A percentile compares a stretch with the other conserved stretches of the same genome.
These are phyloP conservation scores for Claviceps pazoutovae DNA, from an alignment of 2,329 filamentous ascomycete species.

Conservation along the genomic window DNA sequence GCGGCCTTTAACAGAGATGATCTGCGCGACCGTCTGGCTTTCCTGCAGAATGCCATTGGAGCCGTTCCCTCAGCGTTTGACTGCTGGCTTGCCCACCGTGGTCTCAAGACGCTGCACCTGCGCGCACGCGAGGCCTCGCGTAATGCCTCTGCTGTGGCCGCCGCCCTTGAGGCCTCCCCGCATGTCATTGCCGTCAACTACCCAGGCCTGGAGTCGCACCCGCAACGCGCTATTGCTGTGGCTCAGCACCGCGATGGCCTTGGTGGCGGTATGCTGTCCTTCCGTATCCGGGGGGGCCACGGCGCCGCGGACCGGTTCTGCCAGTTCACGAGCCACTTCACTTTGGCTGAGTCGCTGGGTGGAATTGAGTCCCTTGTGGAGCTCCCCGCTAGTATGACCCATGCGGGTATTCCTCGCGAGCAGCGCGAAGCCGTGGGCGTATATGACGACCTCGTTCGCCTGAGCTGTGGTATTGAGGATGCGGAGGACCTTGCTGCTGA, in stretches of 20 bases:
- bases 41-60: conserved; percentile 95
- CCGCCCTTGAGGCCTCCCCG: conserved; percentile 62
- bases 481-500: conserved; percentile 70
- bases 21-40: conserved; percentile 63
- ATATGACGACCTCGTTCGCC: conserved; percentile 82
- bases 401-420: conserved; percentile 83
- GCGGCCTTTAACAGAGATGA: conserved; percentile 85
- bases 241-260: conserved; percentile 90
- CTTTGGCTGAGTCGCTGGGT: conserved; percentile 80
- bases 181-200: conserved; percentile 89
- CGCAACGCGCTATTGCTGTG: conserved; percentile 68
- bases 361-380: conserved; percentile 88
- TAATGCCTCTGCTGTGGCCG: conserved; percentile 69
- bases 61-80: conserved; percentile 92
- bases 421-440: conserved; percentile 87
- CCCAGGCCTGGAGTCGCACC: conserved; percentile 77
- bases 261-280: conserved; percentile 94
- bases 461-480: conserved; percentile 93
- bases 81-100: conserved; percentile 94
- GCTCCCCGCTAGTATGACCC: conserved; percentile 91
- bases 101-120: conserved; percentile 90
- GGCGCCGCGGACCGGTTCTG: conserved; percentile 85
- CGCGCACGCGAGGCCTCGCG: conserved; percentile 71
- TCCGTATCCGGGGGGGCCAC: conserved; percentile 80
- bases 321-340: conserved; percentile 78